phyloP scores from a whole-genome alignment of 352 stramenopile genomes.

The Phytophthora niederhauseri region DNA sequence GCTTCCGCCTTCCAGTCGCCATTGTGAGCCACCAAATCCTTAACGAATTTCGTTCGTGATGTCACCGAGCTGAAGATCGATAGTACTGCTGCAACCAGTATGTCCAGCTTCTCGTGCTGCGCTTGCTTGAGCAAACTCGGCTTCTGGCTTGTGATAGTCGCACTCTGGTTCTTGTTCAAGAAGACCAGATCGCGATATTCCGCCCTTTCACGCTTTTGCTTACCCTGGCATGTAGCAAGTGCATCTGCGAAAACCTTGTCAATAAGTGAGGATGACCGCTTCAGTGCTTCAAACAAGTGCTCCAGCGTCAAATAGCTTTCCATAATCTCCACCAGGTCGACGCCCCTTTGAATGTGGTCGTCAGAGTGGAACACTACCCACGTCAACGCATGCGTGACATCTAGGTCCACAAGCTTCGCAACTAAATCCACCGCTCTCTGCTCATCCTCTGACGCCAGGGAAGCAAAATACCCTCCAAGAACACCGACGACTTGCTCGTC shows the following conservation, averaged over 20 bases:
- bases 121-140: constrained; percentile 24
- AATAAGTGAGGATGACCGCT: constrained; percentile 25
- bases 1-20: constrained; percentile 33
- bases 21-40: constrained; percentile 25
- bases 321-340: constrained; percentile 40
- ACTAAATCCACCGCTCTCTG: constrained; percentile 41
- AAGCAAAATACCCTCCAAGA: constrained; percentile 49
- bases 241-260: constrained; percentile 33
- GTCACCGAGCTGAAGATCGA: constrained; percentile 26
- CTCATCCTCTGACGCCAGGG: constrained; percentile 34
- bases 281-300: constrained; percentile 50
- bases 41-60: constrained; percentile 17
- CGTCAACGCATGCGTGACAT: constrained; percentile 75
- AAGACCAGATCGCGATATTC: constrained; percentile 48
- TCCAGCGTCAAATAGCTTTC: constrained; percentile 59
- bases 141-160: constrained; percentile 9
- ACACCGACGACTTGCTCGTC: constrained; percentile 44
- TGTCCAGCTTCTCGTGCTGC: constrained; percentile 41
- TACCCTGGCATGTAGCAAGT: constrained; percentile 13
- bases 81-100: constrained; percentile 28
- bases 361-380: constrained; percentile 73
- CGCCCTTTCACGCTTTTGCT: constrained; percentile 15
- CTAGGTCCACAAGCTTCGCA: constrained; percentile 62
- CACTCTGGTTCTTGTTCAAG: constrained; percentile 39
- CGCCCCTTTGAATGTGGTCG: constrained; percentile 21